Evolutionary conservation across 495 filamentous ascomycete genomes (phyloP), one percentile per base, ranked within the genome.

Genomic region (Aspergillus cristatus): DNA sequence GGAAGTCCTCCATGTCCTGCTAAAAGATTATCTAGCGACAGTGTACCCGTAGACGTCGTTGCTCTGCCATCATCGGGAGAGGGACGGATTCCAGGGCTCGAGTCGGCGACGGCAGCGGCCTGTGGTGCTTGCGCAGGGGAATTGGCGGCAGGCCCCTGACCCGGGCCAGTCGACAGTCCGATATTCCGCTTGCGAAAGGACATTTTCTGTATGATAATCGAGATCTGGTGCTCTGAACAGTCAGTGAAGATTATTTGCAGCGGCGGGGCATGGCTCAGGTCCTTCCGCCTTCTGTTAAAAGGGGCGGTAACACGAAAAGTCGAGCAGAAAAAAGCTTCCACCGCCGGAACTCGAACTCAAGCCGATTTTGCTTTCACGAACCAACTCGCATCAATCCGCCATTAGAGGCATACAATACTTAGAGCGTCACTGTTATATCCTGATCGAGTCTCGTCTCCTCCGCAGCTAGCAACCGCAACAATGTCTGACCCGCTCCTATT

Each of bases 131-230:
- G 65, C 30, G 43, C 25, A 7, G 45, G 18, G 34, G 55, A 32
- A 51, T 53, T 55, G 15, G 63, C 37, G 31, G 43, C 35, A 24
- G 56, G 38, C n/a, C 48, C 28, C 25, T 55, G 50, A 45, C 66
- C 53, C 41, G 55, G 37, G 40, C 67, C 49, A 33, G 65, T 44
- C 2, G 69, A 71, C 12, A 96, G 60, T 1, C 79, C 82, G 34
- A 87, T 70, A 50, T 90, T 93, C 41, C 87, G 77, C 54, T 89
- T 94, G 46, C 86, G 79, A 63, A 97, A 95, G 3, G 88, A 86
- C 87, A 94, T 94, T 31, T 7, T 51, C 37, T 17, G 16, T 13
- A 30, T 18, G 20, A 5, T 33, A 14, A 34, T 35, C 3, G 14
- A 41, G 13, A 33, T 32, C 24, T 41, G 37, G 34, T 15, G 34